Evolutionary conservation across 352 stramenopile species (phyloP).

Genomic region (Phytophthora ramorum): DNA sequence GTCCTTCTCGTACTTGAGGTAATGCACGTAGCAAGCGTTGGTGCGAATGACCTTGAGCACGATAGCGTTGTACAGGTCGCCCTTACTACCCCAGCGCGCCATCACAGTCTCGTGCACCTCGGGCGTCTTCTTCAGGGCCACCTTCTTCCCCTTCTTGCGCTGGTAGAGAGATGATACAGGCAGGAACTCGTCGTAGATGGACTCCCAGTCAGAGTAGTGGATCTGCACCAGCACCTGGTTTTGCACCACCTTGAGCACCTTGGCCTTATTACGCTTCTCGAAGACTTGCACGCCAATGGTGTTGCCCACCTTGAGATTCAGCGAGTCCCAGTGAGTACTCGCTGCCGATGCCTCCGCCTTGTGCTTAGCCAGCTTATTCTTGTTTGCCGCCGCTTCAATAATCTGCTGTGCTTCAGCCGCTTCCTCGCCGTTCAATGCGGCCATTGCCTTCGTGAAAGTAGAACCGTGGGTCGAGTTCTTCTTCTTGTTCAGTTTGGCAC

Average conservation of each 20-base stretch:
- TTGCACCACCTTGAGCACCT: slow-evolving; percentile 67
- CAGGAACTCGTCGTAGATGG: slow-evolving; percentile 85
- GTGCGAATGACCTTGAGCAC: slow-evolving; percentile 83
- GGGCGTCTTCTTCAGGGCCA: slow-evolving; percentile 64
- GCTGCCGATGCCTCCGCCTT: slow-evolving; percentile 34
- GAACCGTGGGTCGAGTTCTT: slow-evolving; percentile 40
- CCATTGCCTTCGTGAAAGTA: slow-evolving; percentile 32
- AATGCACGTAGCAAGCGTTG: slow-evolving; percentile 82
- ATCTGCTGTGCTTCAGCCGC: slow-evolving; percentile 34
- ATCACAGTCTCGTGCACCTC: slow-evolving; percentile 79
- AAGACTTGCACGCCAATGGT: slow-evolving; percentile 79
- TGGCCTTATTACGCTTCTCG: slow-evolving; percentile 74
- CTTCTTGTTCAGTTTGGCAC: slow-evolving; percentile 45
- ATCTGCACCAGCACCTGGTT: slow-evolving; percentile 82
- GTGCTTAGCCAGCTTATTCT: slow-evolving; percentile 28
- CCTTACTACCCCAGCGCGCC: slow-evolving; percentile 74
- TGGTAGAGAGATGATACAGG: slow-evolving; percentile 72
- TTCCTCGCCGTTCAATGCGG: slow-evolving; percentile 34
- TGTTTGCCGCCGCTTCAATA: slow-evolving; percentile 36
- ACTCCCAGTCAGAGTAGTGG: slow-evolving; percentile 84
- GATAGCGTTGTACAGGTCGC: slow-evolving; percentile 79
- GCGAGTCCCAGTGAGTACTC: slow-evolving; percentile 67
- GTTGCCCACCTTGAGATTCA: slow-evolving; percentile 67
- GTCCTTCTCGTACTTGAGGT: slow-evolving; percentile 86
- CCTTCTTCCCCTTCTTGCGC: slow-evolving; percentile 54